Conservation (phyloP, 192 early-diverging fungal genomes). For the Gigaspora rosea region DNA sequence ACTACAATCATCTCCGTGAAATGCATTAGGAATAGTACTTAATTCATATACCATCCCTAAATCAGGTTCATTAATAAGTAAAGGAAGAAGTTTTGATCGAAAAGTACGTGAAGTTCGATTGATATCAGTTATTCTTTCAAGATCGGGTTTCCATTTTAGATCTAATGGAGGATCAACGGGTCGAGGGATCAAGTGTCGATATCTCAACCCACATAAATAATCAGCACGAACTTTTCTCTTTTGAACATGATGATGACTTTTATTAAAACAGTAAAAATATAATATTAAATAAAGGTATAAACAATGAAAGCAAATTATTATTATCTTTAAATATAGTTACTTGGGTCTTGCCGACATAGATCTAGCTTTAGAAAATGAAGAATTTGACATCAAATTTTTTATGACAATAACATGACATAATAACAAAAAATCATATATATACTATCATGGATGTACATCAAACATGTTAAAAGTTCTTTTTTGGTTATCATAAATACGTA, state of each 20-base stretch:
- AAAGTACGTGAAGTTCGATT: background rate
- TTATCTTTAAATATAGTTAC: too few species aligned
- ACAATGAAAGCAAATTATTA: too few species aligned
- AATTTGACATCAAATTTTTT: too few species aligned
- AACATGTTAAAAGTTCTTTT: too few species aligned
- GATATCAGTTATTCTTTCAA: background rate
- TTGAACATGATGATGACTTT: background rate
- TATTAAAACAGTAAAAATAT: too few species aligned
- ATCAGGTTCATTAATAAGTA: conserved; percentile 6
- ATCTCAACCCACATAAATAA: conserved; percentile 10
- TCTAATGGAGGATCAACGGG: background rate
- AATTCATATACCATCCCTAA: conserved; percentile 15
- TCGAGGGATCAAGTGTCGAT: background rate
- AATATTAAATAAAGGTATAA: background rate
- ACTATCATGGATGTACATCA: too few species aligned
- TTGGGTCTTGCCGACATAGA: too few species aligned
- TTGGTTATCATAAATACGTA: too few species aligned
- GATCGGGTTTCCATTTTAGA: conserved; percentile 7
- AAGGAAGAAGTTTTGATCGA: background rate
- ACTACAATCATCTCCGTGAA: background rate
- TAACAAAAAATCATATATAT: too few species aligned
- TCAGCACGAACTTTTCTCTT: background rate
- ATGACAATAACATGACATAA: too few species aligned
- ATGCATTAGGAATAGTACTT: background rate
- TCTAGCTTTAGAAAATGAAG: too few species aligned